Evolutionary conservation across 139 green algal species (phyloP).

Genomic region (Nannochloris sp.): DNA sequence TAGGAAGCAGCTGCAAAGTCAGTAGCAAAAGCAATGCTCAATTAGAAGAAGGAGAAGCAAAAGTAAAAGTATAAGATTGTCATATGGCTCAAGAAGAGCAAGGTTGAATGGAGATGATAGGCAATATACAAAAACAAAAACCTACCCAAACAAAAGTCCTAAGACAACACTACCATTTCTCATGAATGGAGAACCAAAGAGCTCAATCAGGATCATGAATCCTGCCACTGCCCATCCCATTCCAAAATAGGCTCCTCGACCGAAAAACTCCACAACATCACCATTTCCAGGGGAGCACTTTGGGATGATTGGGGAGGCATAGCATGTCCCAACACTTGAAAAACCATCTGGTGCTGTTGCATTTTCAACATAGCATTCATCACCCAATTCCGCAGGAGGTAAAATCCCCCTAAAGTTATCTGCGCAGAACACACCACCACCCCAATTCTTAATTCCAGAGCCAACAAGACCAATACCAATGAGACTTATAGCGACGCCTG

Average conservation of each 20-base stretch:
- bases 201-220: constrained; percentile 51
- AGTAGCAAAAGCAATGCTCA: not conserved
- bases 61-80: constrained; percentile 1
- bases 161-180: constrained; percentile 7
- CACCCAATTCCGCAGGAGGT: not conserved
- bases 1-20: constrained; percentile 29
- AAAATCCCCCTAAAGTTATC: constrained; percentile 38
- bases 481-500: constrained; percentile 49
- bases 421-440: constrained; percentile 57
- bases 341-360: constrained; percentile 5
- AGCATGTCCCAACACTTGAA: constrained; percentile 5
- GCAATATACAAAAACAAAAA: not conserved
- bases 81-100: not conserved
- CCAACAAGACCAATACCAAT: constrained; percentile 50
- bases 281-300: constrained; percentile 37
- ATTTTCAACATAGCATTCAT: constrained; percentile 8
- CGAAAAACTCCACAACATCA: constrained; percentile 51
- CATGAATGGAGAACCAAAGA: constrained; percentile 36
- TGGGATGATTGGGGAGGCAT: constrained; percentile 4
- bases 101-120: not conserved
- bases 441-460: constrained; percentile 68
- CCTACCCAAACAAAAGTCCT: constrained; percentile 7
- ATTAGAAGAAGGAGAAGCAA: not conserved
- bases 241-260: constrained; percentile 42
- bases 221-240: constrained; percentile 46